These are phyloP conservation scores for Hyaloscypha hepaticicola DNA, from an alignment of 495 filamentous ascomycete genomes.

Conservation along the genomic window DNA sequence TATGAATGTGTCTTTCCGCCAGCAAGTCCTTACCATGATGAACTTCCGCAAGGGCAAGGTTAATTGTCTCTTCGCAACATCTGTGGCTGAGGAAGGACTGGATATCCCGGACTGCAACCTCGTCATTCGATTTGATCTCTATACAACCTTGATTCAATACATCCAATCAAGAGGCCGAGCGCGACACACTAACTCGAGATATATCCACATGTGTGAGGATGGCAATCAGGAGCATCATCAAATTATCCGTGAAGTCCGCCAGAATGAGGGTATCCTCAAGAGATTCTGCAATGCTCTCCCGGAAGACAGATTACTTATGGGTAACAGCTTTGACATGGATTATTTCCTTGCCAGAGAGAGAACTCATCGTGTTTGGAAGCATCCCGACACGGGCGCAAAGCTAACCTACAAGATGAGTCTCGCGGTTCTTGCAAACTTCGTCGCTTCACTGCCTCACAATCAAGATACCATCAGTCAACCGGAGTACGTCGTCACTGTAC, in stretches of 20 bases:
- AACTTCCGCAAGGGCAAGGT: conserved; percentile 77
- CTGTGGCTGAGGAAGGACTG: conserved; percentile 91
- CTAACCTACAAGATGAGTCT: conserved; percentile 76
- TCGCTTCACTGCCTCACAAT: conserved; percentile 58
- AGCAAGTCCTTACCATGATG: conserved; percentile 73
- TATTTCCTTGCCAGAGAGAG: conserved; percentile 54
- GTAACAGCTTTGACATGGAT: conserved; percentile 57
- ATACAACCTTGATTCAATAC: conserved; percentile 88
- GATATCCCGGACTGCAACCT: conserved; percentile 96
- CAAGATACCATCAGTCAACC: conserved; percentile 53
- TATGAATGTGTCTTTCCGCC: conserved; percentile 61
- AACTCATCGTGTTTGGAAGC: conserved; percentile 53
- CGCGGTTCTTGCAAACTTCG: conserved; percentile 56
- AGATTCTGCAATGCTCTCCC: conserved; percentile 75
- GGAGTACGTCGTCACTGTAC: conserved; percentile 59
- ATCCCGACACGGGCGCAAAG: conserved; percentile 71
- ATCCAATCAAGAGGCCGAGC: conserved; percentile 94
- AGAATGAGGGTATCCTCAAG: conserved; percentile 58
- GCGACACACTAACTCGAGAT: conserved; percentile 71
- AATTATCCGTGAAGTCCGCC: conserved; percentile 55
- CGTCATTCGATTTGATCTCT: conserved; percentile 88
- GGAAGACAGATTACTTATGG: conserved; percentile 68
- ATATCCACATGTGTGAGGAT: conserved; percentile 78
- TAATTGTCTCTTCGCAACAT: conserved; percentile 90
- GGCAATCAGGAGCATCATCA: conserved; percentile 59